Base-by-base conservation (phyloP, 1,284 basidiomycete genomes). In the Leccinum insolens region DNA sequence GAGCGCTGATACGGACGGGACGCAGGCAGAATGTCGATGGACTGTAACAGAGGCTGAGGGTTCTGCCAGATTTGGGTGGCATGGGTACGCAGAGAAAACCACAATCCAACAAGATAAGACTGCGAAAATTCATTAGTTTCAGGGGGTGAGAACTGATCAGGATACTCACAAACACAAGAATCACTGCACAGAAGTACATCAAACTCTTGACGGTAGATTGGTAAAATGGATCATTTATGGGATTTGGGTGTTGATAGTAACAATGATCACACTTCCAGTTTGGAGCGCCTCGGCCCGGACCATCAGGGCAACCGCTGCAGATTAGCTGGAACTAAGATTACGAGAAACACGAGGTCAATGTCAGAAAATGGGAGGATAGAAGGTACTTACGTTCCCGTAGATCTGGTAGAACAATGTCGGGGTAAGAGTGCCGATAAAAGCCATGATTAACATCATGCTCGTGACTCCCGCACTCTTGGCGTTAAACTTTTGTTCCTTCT, bases 41-140 rank as follows among this genome's bases (percentile, higher is more conserved):
- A 82, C 44, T 94, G 89, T 72, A 96, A 84, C 14, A 96, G 83
- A 69, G 91, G 93, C 75, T 95, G 94, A 3, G 95, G 95, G 76
- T 99, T 99, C 78, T 99, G 96, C 98, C 98, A 99, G 74, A 99
- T 99, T 78, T 99, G 98, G 15, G 94, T 92, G 3, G 98, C 98
- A 78, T 99, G 98, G 0, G 98, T 99, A 60, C 96, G 92, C 20
- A 99, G 88, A 60, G 97, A 99, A 84, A 99, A 99, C 98, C 98
- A 99, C 0, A 99, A 84, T 44, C 98, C 98, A 68, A 99, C 90
- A 60, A 98, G 87, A 80, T 99, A 99, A 0, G 98, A 98, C 95
- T 98, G 71, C 17, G 20, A 25, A 62, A 62, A 3, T 65, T 69
- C 62, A 72, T 67, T 6, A 63, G 65, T 28, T 49, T 25, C 28